Base-by-base conservation (phyloP, 495 filamentous ascomycete species). In the Trichodelitschia bisporula region DNA sequence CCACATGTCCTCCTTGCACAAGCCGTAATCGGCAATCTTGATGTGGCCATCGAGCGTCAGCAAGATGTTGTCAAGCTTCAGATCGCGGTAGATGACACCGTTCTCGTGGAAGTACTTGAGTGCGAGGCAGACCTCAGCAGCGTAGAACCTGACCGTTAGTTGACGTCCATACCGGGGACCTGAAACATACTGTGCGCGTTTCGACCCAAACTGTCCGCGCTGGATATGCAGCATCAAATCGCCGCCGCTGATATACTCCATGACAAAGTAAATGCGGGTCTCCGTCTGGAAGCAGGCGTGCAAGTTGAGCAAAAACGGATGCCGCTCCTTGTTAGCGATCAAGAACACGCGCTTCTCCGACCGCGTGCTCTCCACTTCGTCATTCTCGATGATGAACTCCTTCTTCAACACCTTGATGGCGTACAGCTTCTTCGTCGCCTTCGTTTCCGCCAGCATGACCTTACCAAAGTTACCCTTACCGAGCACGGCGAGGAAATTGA, bases 1-100 rank as follows among this genome's bases (percentile, higher is more conserved):
- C 77, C 82, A 93, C 89, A 99, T 99, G 36, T 95, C 83, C 45
- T 99, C 89, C 51, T 99, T 99, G 57, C 86, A 99, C 27, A 99
- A 62, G 64, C 86, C 86, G 48, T 91, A 99, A 63, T 99, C 86
- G 25, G 65, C 89, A 58, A 99, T 79, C 57, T 93, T 95, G 55
- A 99, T 91, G 49, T 99, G 86, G 12, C 86, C 86, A 52, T 99
- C 86, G 28, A 95, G 60, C 2, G 79, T 89, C 42, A 99, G 57
- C 4, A 99, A 61, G 46, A 99, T 99, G 45, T 99, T 99, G 55
- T 99, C 86, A 39, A 99, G 76, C 58, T 99, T 99, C 42, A 99
- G 57, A 63, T 99, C 86, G 57, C 86, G 84, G 50, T 99, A 99
- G 36, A 99, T 95, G 43, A 99, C 86, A 24, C 89, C 89, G 43